Evolutionary conservation across 805 yeast genomes (phyloP).

Genomic region (Blastobotrys terrestris): DNA sequence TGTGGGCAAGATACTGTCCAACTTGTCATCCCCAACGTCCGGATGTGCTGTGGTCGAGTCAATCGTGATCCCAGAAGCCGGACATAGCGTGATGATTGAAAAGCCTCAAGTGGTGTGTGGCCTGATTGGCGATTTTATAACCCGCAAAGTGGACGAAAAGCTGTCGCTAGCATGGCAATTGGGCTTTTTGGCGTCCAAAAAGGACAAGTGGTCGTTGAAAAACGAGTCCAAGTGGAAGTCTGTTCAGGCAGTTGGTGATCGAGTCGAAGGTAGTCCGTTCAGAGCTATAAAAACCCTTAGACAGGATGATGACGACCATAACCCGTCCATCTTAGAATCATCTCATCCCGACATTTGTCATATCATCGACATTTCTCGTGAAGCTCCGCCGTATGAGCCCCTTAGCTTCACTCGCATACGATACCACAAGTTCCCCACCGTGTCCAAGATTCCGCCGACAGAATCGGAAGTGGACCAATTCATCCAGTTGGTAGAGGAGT

Average conservation of each 20-base stretch:
- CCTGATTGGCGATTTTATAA: slow-evolving; percentile 51
- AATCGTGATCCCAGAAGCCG: slow-evolving; percentile 39
- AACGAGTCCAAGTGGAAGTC: slow-evolving; percentile 68
- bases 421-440: slow-evolving; percentile 70
- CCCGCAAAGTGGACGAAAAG: slow-evolving; percentile 43
- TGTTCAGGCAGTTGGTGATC: slow-evolving; percentile 40
- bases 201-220: slow-evolving; percentile 72
- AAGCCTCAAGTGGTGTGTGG: slow-evolving; percentile 63
- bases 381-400: slow-evolving; percentile 66
- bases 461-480: slow-evolving; percentile 51
- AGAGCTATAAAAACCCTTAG: slow-evolving; percentile 72
- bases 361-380: slow-evolving; percentile 59
- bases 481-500: slow-evolving; percentile 45
- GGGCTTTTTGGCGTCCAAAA: slow-evolving; percentile 43
- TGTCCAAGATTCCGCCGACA: slow-evolving; percentile 71
- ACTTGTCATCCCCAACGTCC: slow-evolving; percentile 27
- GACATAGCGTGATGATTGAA: slow-evolving; percentile 59
- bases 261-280: slow-evolving; percentile 39
- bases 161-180: slow-evolving; percentile 69
- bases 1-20: slow-evolving; percentile 30
- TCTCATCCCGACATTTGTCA: slow-evolving; percentile 48
- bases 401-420: slow-evolving; percentile 43
- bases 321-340: slow-evolving; percentile 50
- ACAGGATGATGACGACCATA: slow-evolving; percentile 55
- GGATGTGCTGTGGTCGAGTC: slow-evolving; percentile 31